Conservation (phyloP, 2,329 filamentous ascomycete species). For the Botrytis elliptica region DNA sequence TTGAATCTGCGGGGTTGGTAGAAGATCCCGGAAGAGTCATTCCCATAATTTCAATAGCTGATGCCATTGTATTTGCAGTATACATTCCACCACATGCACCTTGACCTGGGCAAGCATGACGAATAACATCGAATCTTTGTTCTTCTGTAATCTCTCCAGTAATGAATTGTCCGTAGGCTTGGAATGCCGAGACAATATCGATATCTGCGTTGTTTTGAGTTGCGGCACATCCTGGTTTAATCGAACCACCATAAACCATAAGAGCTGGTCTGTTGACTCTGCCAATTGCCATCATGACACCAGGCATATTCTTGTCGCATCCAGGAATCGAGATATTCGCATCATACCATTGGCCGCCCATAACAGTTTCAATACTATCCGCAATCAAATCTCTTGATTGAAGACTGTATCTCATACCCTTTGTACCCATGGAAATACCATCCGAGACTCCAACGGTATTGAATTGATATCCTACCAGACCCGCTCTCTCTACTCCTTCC, state of each 20-base stretch:
- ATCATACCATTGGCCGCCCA: conserved; percentile 99
- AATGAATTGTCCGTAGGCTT: conserved; percentile 94
- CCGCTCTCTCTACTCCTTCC: conserved; percentile 69
- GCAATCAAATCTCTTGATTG: conserved; percentile 96
- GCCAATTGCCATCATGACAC: conserved; percentile 89
- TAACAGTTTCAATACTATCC: conserved; percentile 97
- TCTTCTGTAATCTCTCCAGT: conserved; percentile 88
- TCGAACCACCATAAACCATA: conserved; percentile 97
- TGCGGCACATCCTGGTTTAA: conserved; percentile 82
- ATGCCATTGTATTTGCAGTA: conserved; percentile 75
- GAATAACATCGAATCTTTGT: conserved; percentile 90
- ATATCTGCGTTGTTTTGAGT: conserved; percentile 72
- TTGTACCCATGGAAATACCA: conserved; percentile 97
- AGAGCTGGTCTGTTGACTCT: conserved; percentile 89
- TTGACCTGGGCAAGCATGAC: conserved; percentile 81
- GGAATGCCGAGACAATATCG: conserved; percentile 96
- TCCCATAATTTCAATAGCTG: conserved; percentile 68
- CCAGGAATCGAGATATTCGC: conserved; percentile 95
- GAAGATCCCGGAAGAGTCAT: conserved; percentile 82
- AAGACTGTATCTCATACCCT: conserved; percentile 91
- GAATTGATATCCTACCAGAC: conserved; percentile 92
- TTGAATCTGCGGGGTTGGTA: conserved; percentile 73
- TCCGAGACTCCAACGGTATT: conserved; percentile 98
- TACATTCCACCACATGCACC: conserved; percentile 89
- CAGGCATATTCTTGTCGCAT: conserved; percentile 99